phyloP scores from a whole-genome alignment of 176 grass and related monocot species.

The Echinochloa phyllopogon region DNA sequence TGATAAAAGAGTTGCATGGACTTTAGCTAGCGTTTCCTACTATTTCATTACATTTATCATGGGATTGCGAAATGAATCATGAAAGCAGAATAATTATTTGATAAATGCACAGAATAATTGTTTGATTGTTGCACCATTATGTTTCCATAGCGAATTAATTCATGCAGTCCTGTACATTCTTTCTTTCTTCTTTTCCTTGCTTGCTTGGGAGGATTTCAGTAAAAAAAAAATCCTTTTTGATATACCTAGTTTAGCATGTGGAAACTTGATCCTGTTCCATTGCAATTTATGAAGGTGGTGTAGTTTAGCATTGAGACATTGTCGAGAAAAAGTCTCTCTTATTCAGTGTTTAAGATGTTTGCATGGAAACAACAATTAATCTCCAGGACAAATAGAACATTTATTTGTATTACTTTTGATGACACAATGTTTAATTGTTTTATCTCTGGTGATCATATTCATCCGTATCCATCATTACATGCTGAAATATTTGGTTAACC shows the following conservation, averaged over 20 bases:
- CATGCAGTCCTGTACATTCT: background rate
- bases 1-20: background rate
- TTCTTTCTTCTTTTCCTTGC: background rate
- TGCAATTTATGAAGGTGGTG: background rate
- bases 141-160: background rate
- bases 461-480: background rate
- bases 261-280: background rate
- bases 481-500: background rate
- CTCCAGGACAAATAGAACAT: background rate
- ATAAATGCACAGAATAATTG: background rate
- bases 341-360: constrained; percentile 23
- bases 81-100: background rate
- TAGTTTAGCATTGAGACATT: background rate
- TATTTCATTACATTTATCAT: constrained; percentile 20
- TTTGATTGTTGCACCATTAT: background rate
- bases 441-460: constrained; percentile 2
- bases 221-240: background rate
- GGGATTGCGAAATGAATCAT: background rate
- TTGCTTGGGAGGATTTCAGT: background rate
- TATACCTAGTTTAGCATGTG: constrained; percentile 18
- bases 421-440: background rate
- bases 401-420: background rate
- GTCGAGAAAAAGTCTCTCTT: background rate
- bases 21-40: background rate
- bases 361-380: background rate